Percentiles rank a stretch among this genome's conserved stretches.
Conservation (phyloP, 139 green algal species). For the Nannochloris sp. region DNA sequence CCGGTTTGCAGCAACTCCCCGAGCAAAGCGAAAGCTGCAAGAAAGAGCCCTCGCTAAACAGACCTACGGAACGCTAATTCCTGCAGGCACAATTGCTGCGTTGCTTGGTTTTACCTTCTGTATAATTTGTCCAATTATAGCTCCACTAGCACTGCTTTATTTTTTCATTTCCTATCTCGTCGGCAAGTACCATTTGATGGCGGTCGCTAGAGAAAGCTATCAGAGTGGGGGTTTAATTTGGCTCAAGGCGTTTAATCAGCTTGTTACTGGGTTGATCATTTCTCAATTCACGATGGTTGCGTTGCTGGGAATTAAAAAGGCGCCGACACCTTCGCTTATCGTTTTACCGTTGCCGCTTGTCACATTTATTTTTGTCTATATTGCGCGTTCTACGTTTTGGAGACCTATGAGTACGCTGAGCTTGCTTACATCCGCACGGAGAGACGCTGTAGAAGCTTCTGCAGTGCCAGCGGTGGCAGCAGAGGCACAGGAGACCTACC, state of each 20-base stretch:
- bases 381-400: not conserved
- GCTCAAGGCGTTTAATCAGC: not conserved
- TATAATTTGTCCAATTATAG: not conserved
- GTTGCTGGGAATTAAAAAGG: not conserved
- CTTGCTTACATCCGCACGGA: not conserved
- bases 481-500: no score
- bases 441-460: no score
- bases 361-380: not conserved
- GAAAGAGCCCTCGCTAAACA: not conserved
- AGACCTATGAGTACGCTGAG: not conserved
- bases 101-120: not conserved
- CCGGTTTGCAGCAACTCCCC: not conserved
- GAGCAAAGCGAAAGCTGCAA: no score
- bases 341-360: not conserved
- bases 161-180: not conserved
- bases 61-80: not conserved
- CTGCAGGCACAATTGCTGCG: not conserved
- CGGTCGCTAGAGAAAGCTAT: not conserved
- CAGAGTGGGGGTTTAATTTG: not conserved
- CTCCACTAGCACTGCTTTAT: not conserved
- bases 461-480: no score
- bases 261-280: not conserved
- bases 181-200: constrained; percentile 1
- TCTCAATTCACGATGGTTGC: not conserved
- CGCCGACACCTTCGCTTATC: not conserved